Conservation (phyloP, 2,329 filamentous ascomycete genomes). For the Fusarium denticulatum region DNA sequence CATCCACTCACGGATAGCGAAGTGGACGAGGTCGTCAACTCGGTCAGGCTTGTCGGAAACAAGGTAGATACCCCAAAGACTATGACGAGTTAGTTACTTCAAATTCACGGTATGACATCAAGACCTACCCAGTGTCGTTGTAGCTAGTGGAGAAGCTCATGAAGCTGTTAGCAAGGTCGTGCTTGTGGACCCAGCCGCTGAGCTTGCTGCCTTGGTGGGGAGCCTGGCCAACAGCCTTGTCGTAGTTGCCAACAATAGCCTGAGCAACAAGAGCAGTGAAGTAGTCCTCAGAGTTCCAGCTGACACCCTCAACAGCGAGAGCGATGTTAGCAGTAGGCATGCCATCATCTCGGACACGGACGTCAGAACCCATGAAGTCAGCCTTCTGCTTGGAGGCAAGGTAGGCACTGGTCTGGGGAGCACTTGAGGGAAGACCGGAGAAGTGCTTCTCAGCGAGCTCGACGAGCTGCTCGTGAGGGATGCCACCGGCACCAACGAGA, state of each 20-base stretch:
- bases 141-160: slow-evolving; percentile 99
- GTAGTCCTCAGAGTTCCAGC: slow-evolving; percentile 99
- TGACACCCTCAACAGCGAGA: slow-evolving; percentile 98
- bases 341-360: slow-evolving; percentile 94
- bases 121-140: slow-evolving; percentile 92
- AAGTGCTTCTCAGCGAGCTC: slow-evolving; percentile 98
- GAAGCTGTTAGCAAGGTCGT: slow-evolving; percentile 98
- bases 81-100: slow-evolving; percentile 53
- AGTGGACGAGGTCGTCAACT: slow-evolving; percentile 97
- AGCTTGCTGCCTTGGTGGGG: slow-evolving; percentile 98
- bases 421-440: slow-evolving; percentile 77
- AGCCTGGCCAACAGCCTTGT: slow-evolving; percentile 97
- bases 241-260: slow-evolving; percentile 99
- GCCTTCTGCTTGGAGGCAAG: slow-evolving; percentile 85
- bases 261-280: slow-evolving; percentile 97
- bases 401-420: slow-evolving; percentile 78
- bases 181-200: slow-evolving; percentile 90
- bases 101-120: background rate
- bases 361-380: slow-evolving; percentile 95
- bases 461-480: slow-evolving; percentile 93
- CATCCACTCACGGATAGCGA: slow-evolving; percentile 98
- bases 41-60: slow-evolving; percentile 88
- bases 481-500: slow-evolving; percentile 91
- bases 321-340: slow-evolving; percentile 97
- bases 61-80: slow-evolving; percentile 99